These are phyloP conservation scores for Cucurbitaria berberidis DNA, from an alignment of 2,329 filamentous ascomycete species.

Conservation along the genomic window DNA sequence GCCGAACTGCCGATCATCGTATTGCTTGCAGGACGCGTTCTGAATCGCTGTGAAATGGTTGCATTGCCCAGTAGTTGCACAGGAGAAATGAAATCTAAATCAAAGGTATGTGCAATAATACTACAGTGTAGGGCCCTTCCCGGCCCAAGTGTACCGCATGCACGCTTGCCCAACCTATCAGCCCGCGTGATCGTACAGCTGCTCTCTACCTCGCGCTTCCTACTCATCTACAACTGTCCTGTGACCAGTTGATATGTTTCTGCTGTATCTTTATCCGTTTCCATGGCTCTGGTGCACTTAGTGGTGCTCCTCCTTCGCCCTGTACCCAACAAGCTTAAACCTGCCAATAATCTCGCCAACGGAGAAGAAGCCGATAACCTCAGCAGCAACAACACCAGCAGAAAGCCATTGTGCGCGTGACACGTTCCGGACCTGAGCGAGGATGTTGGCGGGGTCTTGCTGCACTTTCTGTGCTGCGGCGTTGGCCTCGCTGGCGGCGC, in stretches of 20 bases:
- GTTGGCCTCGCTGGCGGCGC: conserved; percentile 47
- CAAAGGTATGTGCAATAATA: conserved; percentile 51
- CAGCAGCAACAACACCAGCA: conserved; percentile 79
- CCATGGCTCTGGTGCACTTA: conserved; percentile 24
- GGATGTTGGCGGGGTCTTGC: conserved; percentile 58
- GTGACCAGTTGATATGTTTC: not conserved
- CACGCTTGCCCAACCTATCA: conserved; percentile 21
- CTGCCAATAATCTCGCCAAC: conserved; percentile 96
- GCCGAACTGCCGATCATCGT: conserved; percentile 19
- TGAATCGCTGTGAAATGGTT: conserved; percentile 17
- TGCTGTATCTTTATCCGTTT: conserved; percentile 4
- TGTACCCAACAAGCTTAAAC: conserved; percentile 93
- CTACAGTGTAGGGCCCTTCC: conserved; percentile 41
- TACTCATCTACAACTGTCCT: conserved; percentile 1
- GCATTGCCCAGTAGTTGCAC: conserved; percentile 43
- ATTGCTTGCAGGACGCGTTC: conserved; percentile 3
- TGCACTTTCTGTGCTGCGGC: conserved; percentile 49
- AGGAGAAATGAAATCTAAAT: conserved; percentile 46
- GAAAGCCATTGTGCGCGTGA: conserved; percentile 72
- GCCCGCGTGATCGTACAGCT: conserved; percentile 29
- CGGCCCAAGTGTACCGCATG: conserved; percentile 27
- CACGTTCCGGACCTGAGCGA: conserved; percentile 70
- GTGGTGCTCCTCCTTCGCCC: conserved; percentile 46
- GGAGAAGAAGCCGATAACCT: conserved; percentile 96
- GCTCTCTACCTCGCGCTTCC: conserved; percentile 5